Conservation (phyloP, 441 rosid species). For the Adansonia grandidieri region DNA sequence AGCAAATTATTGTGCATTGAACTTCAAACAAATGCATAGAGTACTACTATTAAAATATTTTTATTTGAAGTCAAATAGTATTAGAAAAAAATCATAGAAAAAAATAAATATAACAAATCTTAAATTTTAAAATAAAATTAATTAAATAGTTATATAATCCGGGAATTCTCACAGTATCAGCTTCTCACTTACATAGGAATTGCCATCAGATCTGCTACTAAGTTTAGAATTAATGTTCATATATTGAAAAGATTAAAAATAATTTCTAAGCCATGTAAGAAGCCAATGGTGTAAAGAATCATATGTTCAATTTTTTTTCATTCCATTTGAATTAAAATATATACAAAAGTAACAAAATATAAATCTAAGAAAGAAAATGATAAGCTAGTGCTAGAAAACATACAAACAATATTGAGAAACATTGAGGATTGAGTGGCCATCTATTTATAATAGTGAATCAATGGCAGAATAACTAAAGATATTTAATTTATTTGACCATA, state of each 20-base stretch:
- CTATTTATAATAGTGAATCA: slow-evolving; percentile 1
- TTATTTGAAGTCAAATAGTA: background rate
- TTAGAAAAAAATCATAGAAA: background rate
- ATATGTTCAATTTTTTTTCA: too few species aligned
- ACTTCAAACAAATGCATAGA: background rate
- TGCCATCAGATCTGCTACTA: background rate
- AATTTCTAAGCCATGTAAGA: background rate
- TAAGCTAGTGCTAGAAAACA: background rate
- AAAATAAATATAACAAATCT: background rate
- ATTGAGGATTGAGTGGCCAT: background rate
- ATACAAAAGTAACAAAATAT: too few species aligned
- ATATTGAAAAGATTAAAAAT: background rate
- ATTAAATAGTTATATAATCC: background rate
- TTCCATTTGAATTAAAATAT: too few species aligned
- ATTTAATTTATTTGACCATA: background rate
- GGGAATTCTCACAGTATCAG: background rate
- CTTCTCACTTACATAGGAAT: background rate
- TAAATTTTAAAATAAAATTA: background rate
- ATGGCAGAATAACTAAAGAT: background rate
- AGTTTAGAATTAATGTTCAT: background rate
- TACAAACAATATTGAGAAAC: background rate
- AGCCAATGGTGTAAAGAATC: too few species aligned
- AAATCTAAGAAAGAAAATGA: background rate
- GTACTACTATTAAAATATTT: background rate
- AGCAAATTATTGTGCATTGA: background rate